Percentiles rank a stretch among this genome's conserved stretches.
Conservation (phyloP, 306 rosid genomes). For the Lathyrus oleraceus region DNA sequence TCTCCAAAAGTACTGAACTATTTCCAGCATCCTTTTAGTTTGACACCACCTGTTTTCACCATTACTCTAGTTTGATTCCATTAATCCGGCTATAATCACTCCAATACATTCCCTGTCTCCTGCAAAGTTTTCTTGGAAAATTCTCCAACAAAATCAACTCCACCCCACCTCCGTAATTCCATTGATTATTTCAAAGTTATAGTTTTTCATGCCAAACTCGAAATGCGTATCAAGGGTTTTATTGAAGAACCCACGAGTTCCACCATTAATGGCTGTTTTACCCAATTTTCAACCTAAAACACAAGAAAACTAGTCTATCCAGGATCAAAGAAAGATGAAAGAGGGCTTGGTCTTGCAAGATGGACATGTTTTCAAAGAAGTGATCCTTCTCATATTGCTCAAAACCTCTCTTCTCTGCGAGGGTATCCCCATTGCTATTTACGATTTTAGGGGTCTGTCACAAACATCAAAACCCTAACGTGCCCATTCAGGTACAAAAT, state of each 20-base stretch:
- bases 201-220: background rate
- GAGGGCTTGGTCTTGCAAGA: background rate
- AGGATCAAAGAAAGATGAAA: background rate
- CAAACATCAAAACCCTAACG: background rate
- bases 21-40: background rate
- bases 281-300: background rate
- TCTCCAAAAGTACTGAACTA: background rate
- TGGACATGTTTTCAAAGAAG: background rate
- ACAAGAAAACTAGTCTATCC: background rate
- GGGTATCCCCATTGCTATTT: background rate
- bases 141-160: background rate
- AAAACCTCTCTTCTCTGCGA: background rate
- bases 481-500: background rate
- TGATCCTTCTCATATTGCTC: background rate
- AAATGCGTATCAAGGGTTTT: slow-evolving; percentile 20
- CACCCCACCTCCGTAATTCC: background rate
- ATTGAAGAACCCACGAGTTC: background rate
- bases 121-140: background rate
- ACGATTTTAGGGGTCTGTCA: background rate
- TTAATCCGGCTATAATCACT: background rate
- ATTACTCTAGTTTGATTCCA: background rate
- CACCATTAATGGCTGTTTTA: background rate
- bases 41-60: background rate
- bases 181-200: background rate
- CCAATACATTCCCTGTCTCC: background rate